phyloP scores from a whole-genome alignment of 2,329 filamentous ascomycete species.

The Penicillium sp. region DNA sequence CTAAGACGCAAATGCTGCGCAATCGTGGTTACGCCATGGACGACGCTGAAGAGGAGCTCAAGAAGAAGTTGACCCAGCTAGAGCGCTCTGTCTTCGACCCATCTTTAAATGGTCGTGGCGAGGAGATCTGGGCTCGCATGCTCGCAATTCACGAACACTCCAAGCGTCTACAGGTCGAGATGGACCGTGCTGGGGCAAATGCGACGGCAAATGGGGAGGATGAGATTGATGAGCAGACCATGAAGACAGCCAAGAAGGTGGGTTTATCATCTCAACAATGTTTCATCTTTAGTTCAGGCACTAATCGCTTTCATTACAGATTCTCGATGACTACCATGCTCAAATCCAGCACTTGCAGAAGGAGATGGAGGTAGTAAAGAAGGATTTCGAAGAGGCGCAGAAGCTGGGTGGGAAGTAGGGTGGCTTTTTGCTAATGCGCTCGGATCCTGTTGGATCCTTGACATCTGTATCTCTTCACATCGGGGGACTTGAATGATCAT shows the following conservation, averaged over 20 bases:
- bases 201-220: constrained; percentile 49
- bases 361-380: constrained; percentile 64
- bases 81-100: constrained; percentile 67
- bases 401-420: constrained; percentile 38
- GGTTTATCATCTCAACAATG: constrained; percentile 19
- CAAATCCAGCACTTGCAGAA: constrained; percentile 65
- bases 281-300: constrained; percentile 26
- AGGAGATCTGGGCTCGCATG: constrained; percentile 73
- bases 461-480: constrained; percentile 17
- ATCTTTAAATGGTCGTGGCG: constrained; percentile 63
- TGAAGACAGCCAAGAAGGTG: constrained; percentile 67
- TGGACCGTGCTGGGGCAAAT: constrained; percentile 59
- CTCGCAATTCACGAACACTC: constrained; percentile 65
- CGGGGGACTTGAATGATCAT: constrained; percentile 22
- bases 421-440: constrained; percentile 15
- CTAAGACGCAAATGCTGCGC: constrained; percentile 68
- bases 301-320: constrained; percentile 45
- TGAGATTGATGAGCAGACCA: constrained; percentile 62
- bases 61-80: constrained; percentile 64
- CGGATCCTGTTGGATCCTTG: constrained; percentile 9
- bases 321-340: constrained; percentile 57
- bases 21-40: constrained; percentile 71
- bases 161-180: constrained; percentile 64
- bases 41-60: constrained; percentile 66
- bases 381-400: constrained; percentile 65